Conservation (phyloP, 768 basidiomycete genomes). For the Amanita subjunquillea region DNA sequence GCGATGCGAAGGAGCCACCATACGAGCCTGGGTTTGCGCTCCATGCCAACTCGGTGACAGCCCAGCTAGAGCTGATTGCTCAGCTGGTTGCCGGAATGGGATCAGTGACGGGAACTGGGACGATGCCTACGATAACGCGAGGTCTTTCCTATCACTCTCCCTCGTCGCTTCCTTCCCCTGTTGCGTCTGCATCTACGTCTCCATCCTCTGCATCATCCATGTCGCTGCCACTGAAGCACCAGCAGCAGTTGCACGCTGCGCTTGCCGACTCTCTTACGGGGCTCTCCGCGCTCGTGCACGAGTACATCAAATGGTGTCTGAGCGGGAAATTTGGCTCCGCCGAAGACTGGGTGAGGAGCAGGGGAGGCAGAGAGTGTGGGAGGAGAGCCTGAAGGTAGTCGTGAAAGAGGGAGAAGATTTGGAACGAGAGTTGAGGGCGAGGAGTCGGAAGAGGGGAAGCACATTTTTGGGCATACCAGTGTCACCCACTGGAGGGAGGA, state of each 20-base stretch:
- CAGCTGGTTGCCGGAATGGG: conserved; percentile 49
- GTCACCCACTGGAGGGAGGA: not conserved
- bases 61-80: conserved; percentile 71
- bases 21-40: conserved; percentile 50
- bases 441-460: conserved; percentile 51
- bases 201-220: not conserved
- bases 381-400: conserved; percentile 79
- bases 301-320: conserved; percentile 62
- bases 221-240: conserved; percentile 1
- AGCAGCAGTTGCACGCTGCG: conserved; percentile 30
- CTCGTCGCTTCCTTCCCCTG: not conserved
- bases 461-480: conserved; percentile 26
- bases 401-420: conserved; percentile 79
- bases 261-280: conserved; percentile 49
- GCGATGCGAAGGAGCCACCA: conserved; percentile 37
- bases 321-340: conserved; percentile 78
- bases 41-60: conserved; percentile 55
- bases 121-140: too few species aligned
- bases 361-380: conserved; percentile 67
- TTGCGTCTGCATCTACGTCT: not conserved
- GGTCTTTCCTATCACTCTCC: conserved; percentile 4
- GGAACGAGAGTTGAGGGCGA: conserved; percentile 65
- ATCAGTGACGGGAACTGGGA: conserved; percentile 16
- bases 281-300: conserved; percentile 49
- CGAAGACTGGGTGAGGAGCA: conserved; percentile 54